Conservation (phyloP, 345 rosid species). For the Heritiera fomes region DNA sequence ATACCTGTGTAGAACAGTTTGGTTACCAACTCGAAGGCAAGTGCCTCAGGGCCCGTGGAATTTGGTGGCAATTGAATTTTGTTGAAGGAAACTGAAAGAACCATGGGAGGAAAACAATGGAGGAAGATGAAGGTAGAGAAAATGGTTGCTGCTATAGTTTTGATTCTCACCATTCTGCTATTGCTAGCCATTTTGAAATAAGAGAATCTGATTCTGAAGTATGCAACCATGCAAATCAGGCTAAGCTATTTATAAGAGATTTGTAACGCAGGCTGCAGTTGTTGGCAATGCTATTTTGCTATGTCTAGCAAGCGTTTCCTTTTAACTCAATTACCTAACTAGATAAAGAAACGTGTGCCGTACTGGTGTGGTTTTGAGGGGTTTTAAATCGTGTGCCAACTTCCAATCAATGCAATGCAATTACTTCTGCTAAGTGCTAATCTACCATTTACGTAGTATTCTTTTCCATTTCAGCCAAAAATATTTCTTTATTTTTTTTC, state of each 20-base stretch:
- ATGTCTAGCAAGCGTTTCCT: no score
- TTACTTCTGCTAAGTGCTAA: no score
- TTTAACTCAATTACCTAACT: no score
- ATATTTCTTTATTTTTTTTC: no score
- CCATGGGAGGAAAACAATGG: background rate
- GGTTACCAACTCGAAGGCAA: background rate
- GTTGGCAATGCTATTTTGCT: background rate
- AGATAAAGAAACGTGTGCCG: no score
- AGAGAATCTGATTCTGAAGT: background rate
- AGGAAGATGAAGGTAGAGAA: background rate
- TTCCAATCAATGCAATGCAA: no score
- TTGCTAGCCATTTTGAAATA: background rate
- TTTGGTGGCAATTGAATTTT: background rate
- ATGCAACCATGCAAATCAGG: background rate
- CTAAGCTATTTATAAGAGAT: background rate
- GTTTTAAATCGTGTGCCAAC: no score
- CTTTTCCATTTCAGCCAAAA: no score
- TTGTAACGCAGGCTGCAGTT: background rate
- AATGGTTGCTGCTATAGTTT: background rate
- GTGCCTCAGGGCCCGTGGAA: background rate
- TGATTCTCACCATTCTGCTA: background rate
- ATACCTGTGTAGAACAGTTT: constrained; percentile 1
- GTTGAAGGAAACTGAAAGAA: background rate
- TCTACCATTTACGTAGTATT: no score
- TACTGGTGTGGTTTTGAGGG: no score